These are phyloP conservation scores for Albifimbria verrucaria DNA, from an alignment of 2,329 filamentous ascomycete species.

Conservation along the genomic window DNA sequence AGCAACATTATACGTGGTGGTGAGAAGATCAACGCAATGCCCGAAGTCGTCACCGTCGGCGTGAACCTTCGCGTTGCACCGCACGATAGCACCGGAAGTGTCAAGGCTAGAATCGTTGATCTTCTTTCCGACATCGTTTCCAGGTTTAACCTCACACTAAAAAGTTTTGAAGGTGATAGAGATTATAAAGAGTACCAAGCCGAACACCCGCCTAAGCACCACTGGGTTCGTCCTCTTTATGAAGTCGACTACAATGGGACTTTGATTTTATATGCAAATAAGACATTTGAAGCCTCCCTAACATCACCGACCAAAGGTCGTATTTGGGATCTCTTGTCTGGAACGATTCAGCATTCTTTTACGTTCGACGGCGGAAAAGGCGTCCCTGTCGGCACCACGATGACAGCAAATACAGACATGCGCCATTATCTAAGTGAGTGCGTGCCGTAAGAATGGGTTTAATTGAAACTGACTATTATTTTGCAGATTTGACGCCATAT, in stretches of 20 bases:
- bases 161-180: conserved; percentile 47
- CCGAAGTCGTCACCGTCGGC: conserved; percentile 53
- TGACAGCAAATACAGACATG: conserved; percentile 42
- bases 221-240: not conserved
- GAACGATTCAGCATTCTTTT: conserved; percentile 42
- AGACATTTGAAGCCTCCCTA: too few relatives aligned
- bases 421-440: conserved; percentile 32
- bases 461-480: too few relatives aligned
- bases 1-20: conserved; percentile 61
- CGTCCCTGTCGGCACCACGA: conserved; percentile 47
- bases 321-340: conserved; percentile 45
- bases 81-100: conserved; percentile 37
- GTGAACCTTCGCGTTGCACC: conserved; percentile 61
- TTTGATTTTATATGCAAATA: too few relatives aligned
- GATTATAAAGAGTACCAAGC: conserved; percentile 20
- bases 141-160: conserved; percentile 43
- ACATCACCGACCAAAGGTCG: conserved; percentile 49
- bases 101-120: too few relatives aligned
- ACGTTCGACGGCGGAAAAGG: conserved; percentile 36
- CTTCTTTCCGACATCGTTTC: conserved; percentile 33
- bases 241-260: conserved; percentile 31
- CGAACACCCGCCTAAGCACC: not conserved
- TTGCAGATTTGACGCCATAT: too few relatives aligned
- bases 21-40: conserved; percentile 65
- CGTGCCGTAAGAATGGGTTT: too few relatives aligned